Conservation (phyloP, 129 eudicot genomes). For the Deinandra increscens region DNA sequence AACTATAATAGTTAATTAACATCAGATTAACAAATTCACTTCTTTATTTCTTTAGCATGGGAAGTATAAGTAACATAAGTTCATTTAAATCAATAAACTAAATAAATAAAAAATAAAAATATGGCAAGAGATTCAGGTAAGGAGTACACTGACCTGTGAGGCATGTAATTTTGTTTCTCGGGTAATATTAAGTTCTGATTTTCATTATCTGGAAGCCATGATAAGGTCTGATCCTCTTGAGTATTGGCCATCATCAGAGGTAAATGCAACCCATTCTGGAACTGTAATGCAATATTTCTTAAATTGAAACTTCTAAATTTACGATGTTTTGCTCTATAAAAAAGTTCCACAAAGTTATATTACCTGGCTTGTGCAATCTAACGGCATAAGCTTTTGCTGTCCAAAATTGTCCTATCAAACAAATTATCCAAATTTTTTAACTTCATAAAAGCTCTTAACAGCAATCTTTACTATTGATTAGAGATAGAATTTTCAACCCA, state of each 20-base stretch:
- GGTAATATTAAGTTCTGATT: conserved; percentile 51
- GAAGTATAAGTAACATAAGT: not conserved
- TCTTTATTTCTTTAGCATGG: not conserved
- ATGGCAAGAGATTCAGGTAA: conserved; percentile 9
- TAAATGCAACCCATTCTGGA: conserved; percentile 58
- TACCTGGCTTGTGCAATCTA: conserved; percentile 73
- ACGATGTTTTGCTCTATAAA: conserved; percentile 5
- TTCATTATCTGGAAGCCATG: conserved; percentile 67
- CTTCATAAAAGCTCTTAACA: not conserved
- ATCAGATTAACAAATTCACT: not conserved
- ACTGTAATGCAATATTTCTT: conserved; percentile 38
- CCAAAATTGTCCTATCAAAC: conserved; percentile 47
- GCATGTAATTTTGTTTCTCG: conserved; percentile 47
- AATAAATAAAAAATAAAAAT: not conserved
- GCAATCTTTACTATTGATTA: not conserved
- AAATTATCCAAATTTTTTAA: not conserved
- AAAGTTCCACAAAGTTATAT: not conserved
- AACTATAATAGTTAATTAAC: not conserved
- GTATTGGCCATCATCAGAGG: conserved; percentile 53
- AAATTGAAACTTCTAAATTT: conserved; percentile 4
- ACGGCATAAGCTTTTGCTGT: conserved; percentile 46
- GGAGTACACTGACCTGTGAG: conserved; percentile 49
- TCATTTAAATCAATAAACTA: not conserved
- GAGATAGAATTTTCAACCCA: not conserved
- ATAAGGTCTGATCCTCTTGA: conserved; percentile 49